Conservation (phyloP, 345 rosid species). For the Durio zibethinus region DNA sequence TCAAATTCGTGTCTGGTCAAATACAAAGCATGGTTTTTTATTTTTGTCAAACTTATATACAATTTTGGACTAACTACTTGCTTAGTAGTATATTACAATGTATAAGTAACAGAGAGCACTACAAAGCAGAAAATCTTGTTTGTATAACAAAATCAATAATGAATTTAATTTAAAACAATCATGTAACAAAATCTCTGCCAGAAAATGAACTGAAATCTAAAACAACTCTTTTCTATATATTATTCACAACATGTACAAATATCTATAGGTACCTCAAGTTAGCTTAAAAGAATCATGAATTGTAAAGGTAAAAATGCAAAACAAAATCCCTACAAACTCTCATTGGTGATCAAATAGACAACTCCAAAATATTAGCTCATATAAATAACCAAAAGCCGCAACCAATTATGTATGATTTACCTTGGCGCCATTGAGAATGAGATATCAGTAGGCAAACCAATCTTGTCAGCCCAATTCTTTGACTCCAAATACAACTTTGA, state of each 20-base stretch:
- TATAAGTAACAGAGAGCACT: neutral
- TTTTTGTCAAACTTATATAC: too few species aligned
- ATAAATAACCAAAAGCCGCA: neutral
- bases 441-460: constrained; percentile 37
- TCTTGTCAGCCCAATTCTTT: constrained; percentile 40
- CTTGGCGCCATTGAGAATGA: constrained; percentile 56
- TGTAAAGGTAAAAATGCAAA: neutral
- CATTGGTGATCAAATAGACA: neutral
- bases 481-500: constrained; percentile 49
- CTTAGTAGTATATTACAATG: neutral
- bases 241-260: constrained; percentile 5
- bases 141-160: too few species aligned
- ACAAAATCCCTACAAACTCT: neutral
- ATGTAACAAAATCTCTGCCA: neutral
- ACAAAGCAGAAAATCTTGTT: neutral
- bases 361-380: neutral
- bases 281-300: neutral
- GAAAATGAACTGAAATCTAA: neutral
- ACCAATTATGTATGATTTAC: constrained; percentile 19
- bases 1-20: too few species aligned
- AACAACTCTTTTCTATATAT: neutral
- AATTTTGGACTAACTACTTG: too few species aligned
- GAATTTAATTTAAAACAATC: neutral
- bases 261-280: neutral
- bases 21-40: too few species aligned